Base-by-base conservation (phyloP, 352 stramenopile genomes). In the Phytophthora pluvialis region DNA sequence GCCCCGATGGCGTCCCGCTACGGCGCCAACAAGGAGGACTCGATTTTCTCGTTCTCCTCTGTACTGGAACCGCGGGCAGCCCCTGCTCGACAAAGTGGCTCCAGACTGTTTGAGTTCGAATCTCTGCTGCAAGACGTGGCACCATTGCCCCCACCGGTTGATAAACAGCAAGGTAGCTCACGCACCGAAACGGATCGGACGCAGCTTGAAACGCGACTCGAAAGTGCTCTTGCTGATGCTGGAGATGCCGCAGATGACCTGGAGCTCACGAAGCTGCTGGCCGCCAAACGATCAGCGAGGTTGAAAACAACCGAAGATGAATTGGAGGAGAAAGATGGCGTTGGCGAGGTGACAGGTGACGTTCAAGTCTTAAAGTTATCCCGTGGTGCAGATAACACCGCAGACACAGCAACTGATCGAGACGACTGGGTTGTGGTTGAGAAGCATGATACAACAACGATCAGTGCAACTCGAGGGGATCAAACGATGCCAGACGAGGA, bases 21-120 rank as follows among this genome's bases (percentile, higher is more conserved):
- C n/a, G 10, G 31, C 36, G 10, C 10, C 4, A n/a, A 63, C 9
- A 60, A 61, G 18, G 29, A 49, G 16, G 21, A 21, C 21, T 77
- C 65, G 1, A 75, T 79, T 11, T 81, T 83, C 26, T 67, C 66
- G 6, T 77, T 83, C 18, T 57, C 58, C 1, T 57, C 51, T 4
- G 45, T 53, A n/a, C 1, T 45, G 8, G 39, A 50, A 18, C 15
- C 35, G 35, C 15, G 9, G n/a, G 48, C 35, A 3, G n/a, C 7
- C 10, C 7, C 43, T 40, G 12, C 31, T 45, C 38, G 16, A 25
- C 46, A 46, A 35, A 52, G 31, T 28, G 12, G n/a, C 11, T 26
- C 49, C 3, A 69, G 49, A 11, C 49, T 90, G 11, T 90, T 87
- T 49, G 76, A 87, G 35, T 89, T 87, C 57, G 77, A 84, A 9